Conservation (phyloP, 352 stramenopile genomes). For the Phytophthora tentaculata region DNA sequence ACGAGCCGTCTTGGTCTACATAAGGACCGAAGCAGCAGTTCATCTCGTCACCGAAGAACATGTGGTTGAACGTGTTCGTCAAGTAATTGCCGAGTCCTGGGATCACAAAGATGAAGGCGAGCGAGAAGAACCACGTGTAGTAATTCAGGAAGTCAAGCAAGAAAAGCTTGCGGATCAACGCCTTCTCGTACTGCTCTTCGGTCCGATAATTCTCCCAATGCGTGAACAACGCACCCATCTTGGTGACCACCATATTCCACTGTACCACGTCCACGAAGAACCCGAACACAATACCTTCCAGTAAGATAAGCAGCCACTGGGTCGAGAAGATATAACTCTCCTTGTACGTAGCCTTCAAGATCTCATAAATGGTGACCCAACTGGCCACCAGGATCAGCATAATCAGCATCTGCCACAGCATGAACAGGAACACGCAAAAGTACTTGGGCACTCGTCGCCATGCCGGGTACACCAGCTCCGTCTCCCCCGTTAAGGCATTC, state of each 20-base stretch:
- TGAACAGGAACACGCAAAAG: conserved; percentile 79
- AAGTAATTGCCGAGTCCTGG: conserved; percentile 82
- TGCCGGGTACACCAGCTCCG: conserved; percentile 69
- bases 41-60: conserved; percentile 81
- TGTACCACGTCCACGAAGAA: conserved; percentile 91
- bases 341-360: conserved; percentile 85
- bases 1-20: conserved; percentile 73
- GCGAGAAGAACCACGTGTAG: conserved; percentile 92
- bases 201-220: conserved; percentile 91
- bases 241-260: conserved; percentile 92
- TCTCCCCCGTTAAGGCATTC: conserved; percentile 77
- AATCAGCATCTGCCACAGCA: conserved; percentile 84
- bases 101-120: conserved; percentile 90
- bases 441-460: conserved; percentile 82
- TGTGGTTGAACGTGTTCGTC: conserved; percentile 86
- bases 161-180: conserved; percentile 86
- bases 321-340: conserved; percentile 80
- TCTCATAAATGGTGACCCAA: conserved; percentile 90
- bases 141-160: conserved; percentile 91
- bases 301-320: conserved; percentile 85
- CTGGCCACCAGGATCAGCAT: conserved; percentile 88
- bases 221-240: conserved; percentile 83
- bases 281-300: conserved; percentile 84
- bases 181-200: conserved; percentile 85
- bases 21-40: conserved; percentile 91